Conservation (phyloP, 1,139 yeast species). For the Ogataea hybrid region DNA sequence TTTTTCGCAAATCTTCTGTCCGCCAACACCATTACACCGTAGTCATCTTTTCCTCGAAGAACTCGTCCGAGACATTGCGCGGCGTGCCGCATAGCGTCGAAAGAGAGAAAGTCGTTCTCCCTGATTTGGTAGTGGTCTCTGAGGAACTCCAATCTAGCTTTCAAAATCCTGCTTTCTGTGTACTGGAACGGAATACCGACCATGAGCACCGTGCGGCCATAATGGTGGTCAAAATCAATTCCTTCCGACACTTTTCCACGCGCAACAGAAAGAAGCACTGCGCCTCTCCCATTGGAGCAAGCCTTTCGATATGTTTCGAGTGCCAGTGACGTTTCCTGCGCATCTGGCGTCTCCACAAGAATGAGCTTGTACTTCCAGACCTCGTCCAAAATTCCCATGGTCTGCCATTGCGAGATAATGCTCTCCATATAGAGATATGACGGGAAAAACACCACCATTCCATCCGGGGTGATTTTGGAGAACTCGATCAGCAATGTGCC, state of each 20-base stretch:
- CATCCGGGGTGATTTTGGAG: slow-evolving; percentile 95
- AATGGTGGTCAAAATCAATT: slow-evolving; percentile 98
- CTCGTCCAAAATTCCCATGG: slow-evolving; percentile 95
- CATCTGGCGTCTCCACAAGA: slow-evolving; percentile 97
- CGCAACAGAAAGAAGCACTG: slow-evolving; percentile 92
- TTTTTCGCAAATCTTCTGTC: slow-evolving; percentile 90
- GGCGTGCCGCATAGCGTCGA: slow-evolving; percentile 99
- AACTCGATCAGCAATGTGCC: slow-evolving; percentile 91
- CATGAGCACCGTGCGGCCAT: slow-evolving; percentile 96
- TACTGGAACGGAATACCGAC: slow-evolving; percentile 99
- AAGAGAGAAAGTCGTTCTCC: slow-evolving; percentile 91
- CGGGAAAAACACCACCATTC: slow-evolving; percentile 96
- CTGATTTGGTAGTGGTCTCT: slow-evolving; percentile 90
- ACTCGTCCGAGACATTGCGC: slow-evolving; percentile 98
- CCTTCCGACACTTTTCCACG: slow-evolving; percentile 99
- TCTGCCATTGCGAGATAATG: slow-evolving; percentile 97
- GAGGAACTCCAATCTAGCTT: slow-evolving; percentile 89
- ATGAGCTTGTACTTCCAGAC: slow-evolving; percentile 97
- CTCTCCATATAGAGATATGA: slow-evolving; percentile 97
- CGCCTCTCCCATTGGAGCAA: slow-evolving; percentile 97
- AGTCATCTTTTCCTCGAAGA: slow-evolving; percentile 95
- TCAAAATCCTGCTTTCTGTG: slow-evolving; percentile 92
- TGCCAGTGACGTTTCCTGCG: slow-evolving; percentile 95
- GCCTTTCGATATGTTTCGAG: slow-evolving; percentile 95
- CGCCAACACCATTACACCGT: slow-evolving; percentile 97